Evolutionary conservation across 768 basidiomycete genomes (phyloP), one percentile per base, ranked within the genome.

Genomic region (Inosperma sp.): DNA sequence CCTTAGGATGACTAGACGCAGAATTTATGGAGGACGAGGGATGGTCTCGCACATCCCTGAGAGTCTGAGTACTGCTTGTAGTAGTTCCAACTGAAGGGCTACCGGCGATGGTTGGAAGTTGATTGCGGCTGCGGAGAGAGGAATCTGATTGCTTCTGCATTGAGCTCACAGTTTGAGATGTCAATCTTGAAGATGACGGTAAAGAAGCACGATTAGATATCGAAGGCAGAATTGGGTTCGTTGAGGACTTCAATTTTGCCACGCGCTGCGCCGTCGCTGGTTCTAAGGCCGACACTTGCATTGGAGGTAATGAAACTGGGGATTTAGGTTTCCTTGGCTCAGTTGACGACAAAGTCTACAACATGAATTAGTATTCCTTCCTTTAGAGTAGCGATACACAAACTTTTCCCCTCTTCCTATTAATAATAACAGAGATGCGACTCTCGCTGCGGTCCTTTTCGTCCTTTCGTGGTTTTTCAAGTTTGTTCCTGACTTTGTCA

Each of bases 391-490:
- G 46, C 40, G 42, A 48, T 8, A 29, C 41, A 67, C 73, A 61
- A 61, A 93, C 93, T 83, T 95, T 94, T 68, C 93, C 93, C 45
- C 93, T 78, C 65, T 87, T 93, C 63, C 93, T 76, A 29, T 88
- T 88, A 76, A 94, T 90, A 51, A 93, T 71, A 22, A 84, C 82
- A 9, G 91, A 90, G 57, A 93, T 92, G 60, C 91, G 79, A 62
- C 91, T 91, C 69, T 93, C 88, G 57, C 90, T 93, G 33, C 91
- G 78, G 61, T 90, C 88, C 68, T 92, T 92, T 45, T 89, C 88
- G 57, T 90, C 88, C 63, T 86, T 88, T 64, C 76, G 76, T 57
- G 76, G 74, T 58, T 74, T 79, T 56, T 79, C 68, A 48, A 63
- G 57, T 56, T 67, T 73, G 13, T 60, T 65, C 53, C 70, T 77